Evolutionary conservation across 768 basidiomycete genomes (phyloP).

Genomic region (Russula dissimulans): DNA sequence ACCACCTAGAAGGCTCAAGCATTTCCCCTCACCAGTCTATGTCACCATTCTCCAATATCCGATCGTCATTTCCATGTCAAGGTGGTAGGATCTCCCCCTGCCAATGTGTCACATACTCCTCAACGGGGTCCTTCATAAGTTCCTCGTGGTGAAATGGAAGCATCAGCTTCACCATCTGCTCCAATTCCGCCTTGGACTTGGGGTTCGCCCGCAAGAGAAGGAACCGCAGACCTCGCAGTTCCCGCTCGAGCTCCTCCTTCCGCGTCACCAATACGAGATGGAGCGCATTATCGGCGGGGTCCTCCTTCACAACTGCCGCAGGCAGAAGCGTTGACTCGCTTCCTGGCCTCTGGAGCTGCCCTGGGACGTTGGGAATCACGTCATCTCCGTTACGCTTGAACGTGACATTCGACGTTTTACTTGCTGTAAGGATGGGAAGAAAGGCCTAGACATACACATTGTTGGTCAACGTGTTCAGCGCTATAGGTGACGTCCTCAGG

Average conservation of each 20-base stretch:
- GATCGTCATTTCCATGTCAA: neutral
- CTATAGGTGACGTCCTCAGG: no score
- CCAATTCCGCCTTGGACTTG: neutral
- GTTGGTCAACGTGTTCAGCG: no score
- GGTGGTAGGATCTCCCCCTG: neutral
- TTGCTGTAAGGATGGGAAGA: neutral
- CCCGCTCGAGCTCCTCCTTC: constrained; percentile 9
- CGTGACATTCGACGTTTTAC: neutral
- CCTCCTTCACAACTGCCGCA: neutral
- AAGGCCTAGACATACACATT: neutral
- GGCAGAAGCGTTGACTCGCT: neutral
- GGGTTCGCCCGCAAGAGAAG: constrained; percentile 6
- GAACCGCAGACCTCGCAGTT: constrained; percentile 8
- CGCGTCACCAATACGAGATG: neutral
- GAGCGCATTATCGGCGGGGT: neutral
- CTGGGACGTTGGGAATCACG: constrained; percentile 9
- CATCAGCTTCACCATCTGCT: neutral
- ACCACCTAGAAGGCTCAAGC: no score
- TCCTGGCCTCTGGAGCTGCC: neutral
- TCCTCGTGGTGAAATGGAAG: constrained; percentile 6
- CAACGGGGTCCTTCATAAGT: neutral
- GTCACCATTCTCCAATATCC: neutral
- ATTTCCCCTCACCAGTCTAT: neutral
- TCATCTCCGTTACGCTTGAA: neutral
- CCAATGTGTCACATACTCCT: constrained; percentile 5